A percentile compares a stretch with the other conserved stretches of the same genome.
Conservation (phyloP, 805 yeast species). For the Groenewaldozyma tartarivorans region DNA sequence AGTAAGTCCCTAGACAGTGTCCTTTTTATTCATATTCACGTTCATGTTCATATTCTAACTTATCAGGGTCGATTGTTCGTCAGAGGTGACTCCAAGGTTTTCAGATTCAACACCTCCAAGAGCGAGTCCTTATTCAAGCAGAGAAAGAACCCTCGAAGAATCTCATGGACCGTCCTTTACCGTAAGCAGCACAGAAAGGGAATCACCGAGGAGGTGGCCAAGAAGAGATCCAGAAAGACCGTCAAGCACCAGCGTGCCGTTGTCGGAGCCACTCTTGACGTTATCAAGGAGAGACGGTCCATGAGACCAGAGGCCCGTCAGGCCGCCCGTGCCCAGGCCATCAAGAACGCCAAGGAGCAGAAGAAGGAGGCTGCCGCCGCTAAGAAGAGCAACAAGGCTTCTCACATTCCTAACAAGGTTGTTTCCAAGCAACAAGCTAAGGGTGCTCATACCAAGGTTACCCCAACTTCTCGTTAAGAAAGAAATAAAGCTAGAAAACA, state of each 20-base stretch:
- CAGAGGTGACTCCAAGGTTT: conserved; percentile 99
- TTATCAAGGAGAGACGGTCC: conserved; percentile 95
- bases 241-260: conserved; percentile 98
- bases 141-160: conserved; percentile 99
- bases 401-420: conserved; percentile 47
- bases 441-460: conserved; percentile 97
- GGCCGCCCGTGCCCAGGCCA: conserved; percentile 92
- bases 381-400: conserved; percentile 92
- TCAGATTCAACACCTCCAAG: conserved; percentile 98
- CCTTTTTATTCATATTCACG: too few relatives aligned
- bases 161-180: conserved; percentile 98
- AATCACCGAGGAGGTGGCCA: conserved; percentile 94
- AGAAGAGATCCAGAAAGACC: conserved; percentile 95
- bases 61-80: conserved; percentile 71
- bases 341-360: conserved; percentile 40
- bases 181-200: conserved; percentile 99
- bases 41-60: too few relatives aligned
- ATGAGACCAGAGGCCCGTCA: conserved; percentile 95
- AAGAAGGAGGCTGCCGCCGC: conserved; percentile 83
- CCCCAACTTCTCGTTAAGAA: conserved; percentile 89
- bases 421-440: conserved; percentile 93
- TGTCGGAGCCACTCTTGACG: conserved; percentile 98
- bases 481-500: background rate
- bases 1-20: too few relatives aligned
- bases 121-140: conserved; percentile 97